Percentiles rank a stretch among this genome's conserved stretches.
Evolutionary conservation across 1,284 basidiomycete species (phyloP).

Genomic region (Apiotrichum gamsii): DNA sequence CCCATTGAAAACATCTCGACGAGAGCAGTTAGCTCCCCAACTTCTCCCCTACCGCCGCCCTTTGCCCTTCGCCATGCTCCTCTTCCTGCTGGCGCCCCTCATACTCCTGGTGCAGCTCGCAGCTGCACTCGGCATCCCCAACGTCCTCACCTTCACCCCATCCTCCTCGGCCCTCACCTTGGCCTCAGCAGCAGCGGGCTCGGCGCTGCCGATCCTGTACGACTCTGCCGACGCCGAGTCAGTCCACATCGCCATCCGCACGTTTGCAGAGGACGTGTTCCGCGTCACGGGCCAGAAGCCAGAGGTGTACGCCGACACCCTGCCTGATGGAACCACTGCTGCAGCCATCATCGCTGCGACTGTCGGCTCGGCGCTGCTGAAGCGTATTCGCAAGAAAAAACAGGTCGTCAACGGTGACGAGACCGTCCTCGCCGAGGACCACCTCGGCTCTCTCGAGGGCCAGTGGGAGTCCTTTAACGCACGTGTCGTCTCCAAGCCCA

Average conservation of each 20-base stretch:
- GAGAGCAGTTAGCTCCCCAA: neutral
- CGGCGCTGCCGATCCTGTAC: conserved; percentile 10
- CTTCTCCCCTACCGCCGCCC: too few relatives aligned
- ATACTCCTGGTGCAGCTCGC: conserved; percentile 1
- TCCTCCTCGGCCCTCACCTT: conserved; percentile 5
- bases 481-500: conserved; percentile 53
- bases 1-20: too few relatives aligned
- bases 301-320: conserved; percentile 16
- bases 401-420: too few relatives aligned
- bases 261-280: conserved; percentile 59
- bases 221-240: conserved; percentile 12
- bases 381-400: conserved; percentile 13
- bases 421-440: neutral
- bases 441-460: conserved; percentile 33
- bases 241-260: conserved; percentile 56
- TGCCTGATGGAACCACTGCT: conserved; percentile 14
- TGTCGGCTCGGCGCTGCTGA: conserved; percentile 56
- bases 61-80: neutral
- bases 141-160: conserved; percentile 3
- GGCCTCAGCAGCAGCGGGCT: neutral
- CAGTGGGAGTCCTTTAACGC: conserved; percentile 60
- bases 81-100: neutral
- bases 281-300: conserved; percentile 56
- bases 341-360: conserved; percentile 61
- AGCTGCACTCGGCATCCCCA: neutral